phyloP scores from a whole-genome alignment of 2,329 filamentous ascomycete species.

The Ophiostoma fasciatum region DNA sequence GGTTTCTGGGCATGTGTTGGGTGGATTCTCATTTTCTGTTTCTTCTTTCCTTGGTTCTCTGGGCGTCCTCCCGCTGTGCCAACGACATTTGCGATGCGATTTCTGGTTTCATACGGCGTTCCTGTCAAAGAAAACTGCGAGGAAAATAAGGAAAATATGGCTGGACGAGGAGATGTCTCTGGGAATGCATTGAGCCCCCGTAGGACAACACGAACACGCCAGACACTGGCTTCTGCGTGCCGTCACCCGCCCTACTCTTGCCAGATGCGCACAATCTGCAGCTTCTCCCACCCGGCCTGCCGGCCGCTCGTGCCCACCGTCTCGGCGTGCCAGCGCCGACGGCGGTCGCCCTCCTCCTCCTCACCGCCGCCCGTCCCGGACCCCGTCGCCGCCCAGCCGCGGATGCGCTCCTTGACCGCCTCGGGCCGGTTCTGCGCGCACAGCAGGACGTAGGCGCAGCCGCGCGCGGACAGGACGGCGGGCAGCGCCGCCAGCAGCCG shows the following conservation, averaged over 20 bases:
- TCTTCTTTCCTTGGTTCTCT: neutral
- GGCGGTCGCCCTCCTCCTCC: no score
- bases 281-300: constrained; percentile 85
- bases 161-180: no score
- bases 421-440: constrained; percentile 81
- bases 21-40: neutral
- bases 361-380: no score
- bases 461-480: constrained; percentile 43
- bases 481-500: constrained; percentile 59
- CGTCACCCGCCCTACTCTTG: constrained; percentile 24
- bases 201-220: no score
- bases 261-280: constrained; percentile 83
- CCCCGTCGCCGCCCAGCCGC: constrained; percentile 12
- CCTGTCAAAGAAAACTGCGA: no score
- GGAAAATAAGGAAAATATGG: no score
- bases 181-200: no score
- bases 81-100: no score
- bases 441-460: constrained; percentile 78
- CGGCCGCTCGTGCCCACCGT: constrained; percentile 72
- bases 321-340: constrained; percentile 51
- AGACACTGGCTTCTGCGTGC: no score
- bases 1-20: neutral
- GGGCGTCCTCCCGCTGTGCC: neutral
- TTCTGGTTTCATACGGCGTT: no score
- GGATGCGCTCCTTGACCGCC: constrained; percentile 19